A percentile compares a stretch with the other conserved stretches of the same genome.
Evolutionary conservation across 2,329 filamentous ascomycete genomes (phyloP).

Genomic region (Penicillium sp.): DNA sequence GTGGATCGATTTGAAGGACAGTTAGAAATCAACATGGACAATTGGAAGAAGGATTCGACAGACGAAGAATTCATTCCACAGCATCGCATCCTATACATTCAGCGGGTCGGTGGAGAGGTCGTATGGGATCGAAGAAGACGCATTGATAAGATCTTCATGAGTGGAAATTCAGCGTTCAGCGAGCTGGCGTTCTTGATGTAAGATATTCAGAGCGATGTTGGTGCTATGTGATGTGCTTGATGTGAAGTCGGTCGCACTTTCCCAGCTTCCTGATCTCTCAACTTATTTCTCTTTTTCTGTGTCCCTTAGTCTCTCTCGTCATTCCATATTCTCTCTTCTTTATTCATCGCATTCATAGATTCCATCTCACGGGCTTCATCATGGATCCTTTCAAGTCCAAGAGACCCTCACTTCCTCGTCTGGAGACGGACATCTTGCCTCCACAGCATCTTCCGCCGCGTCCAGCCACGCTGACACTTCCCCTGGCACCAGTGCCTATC

Average conservation of each 20-base stretch:
- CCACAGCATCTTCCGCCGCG: constrained; percentile 6
- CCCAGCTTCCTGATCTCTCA: neutral
- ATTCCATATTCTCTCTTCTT: neutral
- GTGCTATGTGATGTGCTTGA: no score
- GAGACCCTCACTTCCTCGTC: constrained; percentile 20
- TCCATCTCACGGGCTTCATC: neutral
- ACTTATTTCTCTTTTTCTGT: neutral
- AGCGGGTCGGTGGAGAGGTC: constrained; percentile 36
- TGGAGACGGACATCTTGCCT: constrained; percentile 10
- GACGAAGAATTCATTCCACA: constrained; percentile 58
- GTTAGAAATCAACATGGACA: constrained; percentile 47
- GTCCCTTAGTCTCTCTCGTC: neutral
- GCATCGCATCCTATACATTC: constrained; percentile 53
- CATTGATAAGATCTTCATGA: constrained; percentile 49
- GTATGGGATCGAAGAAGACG: constrained; percentile 53
- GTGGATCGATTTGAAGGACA: constrained; percentile 53
- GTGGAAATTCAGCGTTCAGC: constrained; percentile 38
- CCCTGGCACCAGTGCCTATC: constrained; percentile 9
- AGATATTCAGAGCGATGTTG: neutral
- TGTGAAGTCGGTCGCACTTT: constrained; percentile 1
- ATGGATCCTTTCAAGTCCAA: constrained; percentile 15
- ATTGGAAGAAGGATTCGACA: constrained; percentile 55
- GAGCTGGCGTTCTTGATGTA: constrained; percentile 29
- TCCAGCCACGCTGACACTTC: neutral
- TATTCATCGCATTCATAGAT: neutral